Conservation (phyloP, 805 yeast species). For the Yarrowia sp. region DNA sequence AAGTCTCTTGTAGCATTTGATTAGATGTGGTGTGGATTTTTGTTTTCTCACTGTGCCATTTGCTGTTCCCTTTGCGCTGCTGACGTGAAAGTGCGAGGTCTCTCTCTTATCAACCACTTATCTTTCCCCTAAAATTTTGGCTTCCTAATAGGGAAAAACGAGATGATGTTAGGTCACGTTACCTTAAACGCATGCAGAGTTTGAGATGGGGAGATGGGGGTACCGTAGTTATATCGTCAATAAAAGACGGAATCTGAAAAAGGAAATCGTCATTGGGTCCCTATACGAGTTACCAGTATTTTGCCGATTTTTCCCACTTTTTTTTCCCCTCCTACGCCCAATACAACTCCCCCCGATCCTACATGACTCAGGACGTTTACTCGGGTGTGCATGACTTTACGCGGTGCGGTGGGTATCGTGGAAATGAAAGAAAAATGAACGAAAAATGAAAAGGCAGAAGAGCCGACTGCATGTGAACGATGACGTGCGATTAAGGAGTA, state of each 20-base stretch:
- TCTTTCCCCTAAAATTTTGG: constrained; percentile 18
- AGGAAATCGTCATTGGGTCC: no score
- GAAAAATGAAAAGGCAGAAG: no score
- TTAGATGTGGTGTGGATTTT: neutral
- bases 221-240: no score
- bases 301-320: neutral
- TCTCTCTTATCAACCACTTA: constrained; percentile 16
- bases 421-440: neutral
- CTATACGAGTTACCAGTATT: no score
- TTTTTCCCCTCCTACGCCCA: no score
- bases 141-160: neutral
- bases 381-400: neutral
- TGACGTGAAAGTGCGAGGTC: neutral
- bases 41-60: neutral
- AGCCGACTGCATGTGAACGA: neutral
- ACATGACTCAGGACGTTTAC: constrained; percentile 12
- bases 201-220: no score
- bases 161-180: constrained; percentile 24
- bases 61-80: neutral
- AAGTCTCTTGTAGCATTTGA: constrained; percentile 17
- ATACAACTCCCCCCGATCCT: neutral
- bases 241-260: no score
- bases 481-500: no score
- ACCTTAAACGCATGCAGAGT: constrained; percentile 1
- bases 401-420: neutral